Base-by-base conservation (phyloP, 345 rosid genomes). In the Murraya paniculata region DNA sequence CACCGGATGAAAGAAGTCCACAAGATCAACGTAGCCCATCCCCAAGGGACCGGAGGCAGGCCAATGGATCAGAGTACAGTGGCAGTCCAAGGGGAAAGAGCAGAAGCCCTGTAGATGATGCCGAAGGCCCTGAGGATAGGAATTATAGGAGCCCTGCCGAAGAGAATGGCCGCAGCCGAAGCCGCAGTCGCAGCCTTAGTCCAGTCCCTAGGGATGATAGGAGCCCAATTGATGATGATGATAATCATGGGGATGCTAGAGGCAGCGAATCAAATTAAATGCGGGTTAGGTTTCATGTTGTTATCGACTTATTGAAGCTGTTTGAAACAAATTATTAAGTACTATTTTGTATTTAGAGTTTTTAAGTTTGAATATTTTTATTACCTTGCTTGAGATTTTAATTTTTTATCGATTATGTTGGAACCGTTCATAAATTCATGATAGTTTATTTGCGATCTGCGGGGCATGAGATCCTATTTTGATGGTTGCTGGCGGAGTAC, bases 51-150 rank as follows among this genome's bases (percentile, higher is more conserved):
- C 75, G 70, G 72, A 79, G 75, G 80, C 79, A 80, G 84, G 78
- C 82, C 33, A 84, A 85, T 30, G 91, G 88, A 30, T 88, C 89
- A 16, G 86, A 87, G 64, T 88, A 88, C 61, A 85, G 90, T 50
- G 85, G 82, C 62, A 90, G 95, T 68, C 93, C 90, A 13, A 77
- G 85, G 71, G 84, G 77, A 61, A 88, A 87, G 78, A 90, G 90
- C 83, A 78, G 81, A 68, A 92, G 89, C 86, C 89, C 89, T 2
- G 81, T 73, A 4, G 73, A 72, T 79, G 86, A 78, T 50, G 88
- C 75, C n/a, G 89, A 77, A 31, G 84, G 85, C 64, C 83, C 83
- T 24, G 83, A 73, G 36, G 75, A 79, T 73, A 62, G 81, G 82
- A 82, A 79, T 73, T 85, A 88, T 71, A 82, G 82, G 73, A 91